Conservation (phyloP, 2,329 filamentous ascomycete species). For the Calonectria honghensis region DNA sequence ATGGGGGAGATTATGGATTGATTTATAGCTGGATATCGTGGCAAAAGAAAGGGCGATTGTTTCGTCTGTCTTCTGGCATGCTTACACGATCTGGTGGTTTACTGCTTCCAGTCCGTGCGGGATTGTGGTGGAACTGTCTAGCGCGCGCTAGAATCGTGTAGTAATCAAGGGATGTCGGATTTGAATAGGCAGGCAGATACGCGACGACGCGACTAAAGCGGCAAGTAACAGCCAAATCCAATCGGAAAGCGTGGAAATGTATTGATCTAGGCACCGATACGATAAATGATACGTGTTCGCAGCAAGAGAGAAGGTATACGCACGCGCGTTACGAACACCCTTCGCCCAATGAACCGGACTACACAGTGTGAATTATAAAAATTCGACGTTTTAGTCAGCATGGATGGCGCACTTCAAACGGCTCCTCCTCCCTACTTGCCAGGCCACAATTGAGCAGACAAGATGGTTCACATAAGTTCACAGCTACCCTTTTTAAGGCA, state of each 20-base stretch:
- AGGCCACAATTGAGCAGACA: neutral
- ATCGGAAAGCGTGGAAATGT: neutral
- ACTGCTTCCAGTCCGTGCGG: neutral
- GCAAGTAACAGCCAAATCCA: neutral
- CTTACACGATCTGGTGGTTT: slow-evolving; percentile 32
- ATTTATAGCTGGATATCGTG: slow-evolving; percentile 57
- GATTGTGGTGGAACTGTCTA: neutral
- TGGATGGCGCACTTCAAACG: neutral
- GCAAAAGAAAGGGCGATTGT: slow-evolving; percentile 25
- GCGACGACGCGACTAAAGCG: slow-evolving; percentile 17
- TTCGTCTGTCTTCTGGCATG: slow-evolving; percentile 46
- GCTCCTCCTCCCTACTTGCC: neutral
- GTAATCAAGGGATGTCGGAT: neutral
- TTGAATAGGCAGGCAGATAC: neutral
- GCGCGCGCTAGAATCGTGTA: slow-evolving; percentile 24
- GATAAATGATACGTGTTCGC: neutral
- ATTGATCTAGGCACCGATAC: neutral
- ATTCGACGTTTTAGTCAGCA: neutral
- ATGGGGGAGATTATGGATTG: slow-evolving; percentile 40
- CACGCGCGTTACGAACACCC: neutral
- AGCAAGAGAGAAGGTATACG: neutral
- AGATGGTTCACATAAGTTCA: neutral
- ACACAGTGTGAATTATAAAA: neutral
- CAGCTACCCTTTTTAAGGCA: neutral
- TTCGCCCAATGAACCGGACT: neutral